Base-by-base conservation (phyloP, 345 rosid species). In the Citrus glauca region DNA sequence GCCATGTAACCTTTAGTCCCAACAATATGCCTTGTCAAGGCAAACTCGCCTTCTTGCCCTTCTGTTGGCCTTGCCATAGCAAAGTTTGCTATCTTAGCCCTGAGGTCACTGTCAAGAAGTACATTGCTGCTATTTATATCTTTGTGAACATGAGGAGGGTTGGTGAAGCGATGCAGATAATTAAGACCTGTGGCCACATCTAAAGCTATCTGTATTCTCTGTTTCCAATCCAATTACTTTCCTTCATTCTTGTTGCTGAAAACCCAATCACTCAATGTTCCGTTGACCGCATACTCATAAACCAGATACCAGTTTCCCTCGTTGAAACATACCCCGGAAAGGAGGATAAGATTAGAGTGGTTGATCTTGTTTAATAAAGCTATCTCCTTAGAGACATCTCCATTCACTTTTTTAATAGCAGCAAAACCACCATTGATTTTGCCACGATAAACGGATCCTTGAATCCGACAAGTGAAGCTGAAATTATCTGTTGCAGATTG, bases 1-100 rank as follows among this genome's bases (percentile, higher is more conserved):
- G 97, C 94, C 91, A 93, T 86, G 76, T 89, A 93, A 19, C 98
- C 97, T 84, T 80, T 89, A 4, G 91, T 94, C 74, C 97, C 98
- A 73, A 93, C 90, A 38, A 94, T 89, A 78, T 93, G 98, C 76
- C 82, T 88, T 5, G 97, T 94, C 93, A 93, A 78, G 57, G 88
- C 82, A 57, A 88, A 87, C 42, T 87, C 84, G 24, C 90, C 94
- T 20, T 84, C 92, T 63, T 53, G 42, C 16, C 74, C 85, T 62
- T 77, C 87, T 0, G 94, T 72, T 6, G 94, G 76, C 79, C 94
- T 87, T 1, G 90, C 87, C 2, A 78, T 79, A n/a, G 88, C 81
- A 33, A 91, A 81, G 60, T 87, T 85, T 0, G 89, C 81, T 55
- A 91, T 85, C 81, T 91, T 91, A 19, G 88, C 94, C 84, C 91